Percentiles rank a stretch among this genome's conserved stretches.
Evolutionary conservation across 2,329 filamentous ascomycete genomes (phyloP).

Genomic region (Cladosporium sphaerospermum): DNA sequence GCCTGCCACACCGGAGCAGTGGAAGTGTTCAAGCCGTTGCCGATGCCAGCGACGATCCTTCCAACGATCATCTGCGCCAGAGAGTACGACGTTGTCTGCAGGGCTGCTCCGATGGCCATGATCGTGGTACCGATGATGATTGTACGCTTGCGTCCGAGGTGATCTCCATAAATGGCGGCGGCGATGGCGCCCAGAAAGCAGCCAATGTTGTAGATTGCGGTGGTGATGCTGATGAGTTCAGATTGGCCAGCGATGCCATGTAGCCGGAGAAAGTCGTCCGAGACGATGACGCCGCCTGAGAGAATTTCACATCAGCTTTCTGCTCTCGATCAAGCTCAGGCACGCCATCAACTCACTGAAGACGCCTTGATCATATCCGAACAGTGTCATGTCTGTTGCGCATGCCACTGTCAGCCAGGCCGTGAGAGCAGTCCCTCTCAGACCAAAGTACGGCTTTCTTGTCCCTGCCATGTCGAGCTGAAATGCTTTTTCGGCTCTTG

Average conservation of each 20-base stretch:
- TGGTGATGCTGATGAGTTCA: slow-evolving; percentile 2
- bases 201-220: slow-evolving; percentile 34
- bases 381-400: slow-evolving; percentile 5
- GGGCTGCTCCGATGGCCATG: slow-evolving; percentile 42
- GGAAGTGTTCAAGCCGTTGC: slow-evolving; percentile 44
- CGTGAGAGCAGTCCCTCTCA: not conserved
- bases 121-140: slow-evolving; percentile 44
- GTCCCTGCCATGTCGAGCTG: not conserved
- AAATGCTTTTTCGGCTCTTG: not conserved
- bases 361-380: slow-evolving; percentile 22
- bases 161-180: slow-evolving; percentile 44
- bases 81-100: slow-evolving; percentile 41
- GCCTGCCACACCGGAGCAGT: slow-evolving; percentile 45
- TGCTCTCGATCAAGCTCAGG: slow-evolving; percentile 20
- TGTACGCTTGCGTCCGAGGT: slow-evolving; percentile 43
- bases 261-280: slow-evolving; percentile 28
- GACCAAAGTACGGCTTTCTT: slow-evolving; percentile 10
- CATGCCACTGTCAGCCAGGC: slow-evolving; percentile 11
- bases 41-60: slow-evolving; percentile 44
- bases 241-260: slow-evolving; percentile 31
- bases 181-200: slow-evolving; percentile 53
- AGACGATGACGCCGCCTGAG: slow-evolving; percentile 30
- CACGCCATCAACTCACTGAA: slow-evolving; percentile 57
- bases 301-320: slow-evolving; percentile 48
- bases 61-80: slow-evolving; percentile 42